Base-by-base conservation (phyloP, 306 rosid species). In the Dicorynia guianensis region DNA sequence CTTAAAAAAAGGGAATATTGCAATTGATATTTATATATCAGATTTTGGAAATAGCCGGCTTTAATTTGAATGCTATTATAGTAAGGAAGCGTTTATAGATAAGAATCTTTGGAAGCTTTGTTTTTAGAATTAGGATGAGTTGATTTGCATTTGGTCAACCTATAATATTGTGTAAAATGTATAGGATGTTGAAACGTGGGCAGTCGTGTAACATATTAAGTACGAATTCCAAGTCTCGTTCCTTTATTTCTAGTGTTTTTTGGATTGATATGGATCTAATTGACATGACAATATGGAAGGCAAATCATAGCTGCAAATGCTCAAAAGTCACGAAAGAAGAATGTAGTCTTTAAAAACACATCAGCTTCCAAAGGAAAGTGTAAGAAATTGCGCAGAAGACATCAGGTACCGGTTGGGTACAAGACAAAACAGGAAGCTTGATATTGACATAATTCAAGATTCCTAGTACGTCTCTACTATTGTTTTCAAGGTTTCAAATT, bases 391-490 rank as follows among this genome's bases (percentile, higher is more conserved):
- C 66, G 30, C 39, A 8, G 7, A 40, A 58, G 11, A 35, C 12
- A 2, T 11, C 35, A 11, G 59, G 69, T 38, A 64, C 76, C 71
- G 43, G 33, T 53, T 39, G 56, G 18, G 43, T 39, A 73, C 39
- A 19, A 44, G 85, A 74, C 83, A 80, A 77, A 80, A 72, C 9
- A 48, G 75, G 83, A 67, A 84, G 80, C 80, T 67, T 80, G 69
- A 73, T 14, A 47, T 73, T 35, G 78, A 80, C 75, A 76, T 39
- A 19, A 13, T 72, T 76, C 12, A 39, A 67, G 82, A 84, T 84
- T 84, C 84, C 84, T 75, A 48, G 82, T 76, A 71, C 69, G 38
- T 36, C 40, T 20, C 46, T 4, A 13, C 46, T 39, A 63, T 36
- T 54, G 73, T 66, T 66, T 59, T 76, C 69, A 20, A 60, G 17